Evolutionary conservation across 805 yeast species (phyloP).

Genomic region (Saturnispora serradocipensis): DNA sequence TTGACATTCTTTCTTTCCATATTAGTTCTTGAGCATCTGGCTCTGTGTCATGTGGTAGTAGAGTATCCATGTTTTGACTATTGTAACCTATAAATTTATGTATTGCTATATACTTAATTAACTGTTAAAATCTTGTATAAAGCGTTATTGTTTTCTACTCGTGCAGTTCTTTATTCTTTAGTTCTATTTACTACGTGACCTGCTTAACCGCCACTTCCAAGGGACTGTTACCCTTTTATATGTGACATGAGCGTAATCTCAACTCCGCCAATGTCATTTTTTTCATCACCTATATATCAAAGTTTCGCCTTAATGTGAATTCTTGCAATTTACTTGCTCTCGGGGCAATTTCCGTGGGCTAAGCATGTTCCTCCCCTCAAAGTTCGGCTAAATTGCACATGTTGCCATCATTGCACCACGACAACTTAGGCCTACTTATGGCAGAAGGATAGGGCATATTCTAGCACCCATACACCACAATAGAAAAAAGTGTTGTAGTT

Average conservation of each 20-base stretch:
- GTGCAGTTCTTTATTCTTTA: too few relatives aligned
- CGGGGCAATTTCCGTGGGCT: neutral
- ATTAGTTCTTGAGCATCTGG: constrained; percentile 31
- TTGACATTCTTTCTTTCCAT: constrained; percentile 37
- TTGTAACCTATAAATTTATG: too few relatives aligned
- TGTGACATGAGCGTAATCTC: neutral
- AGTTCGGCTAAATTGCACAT: neutral
- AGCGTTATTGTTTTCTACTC: too few relatives aligned
- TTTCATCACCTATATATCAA: neutral
- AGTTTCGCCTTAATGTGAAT: neutral
- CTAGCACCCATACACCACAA: too few relatives aligned
- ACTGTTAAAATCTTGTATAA: too few relatives aligned
- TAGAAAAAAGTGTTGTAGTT: neutral
- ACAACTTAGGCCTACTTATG: too few relatives aligned
- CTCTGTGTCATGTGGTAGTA: constrained; percentile 19
- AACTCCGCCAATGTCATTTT: constrained; percentile 1
- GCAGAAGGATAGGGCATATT: too few relatives aligned
- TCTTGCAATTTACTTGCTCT: neutral
- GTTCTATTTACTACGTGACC: neutral
- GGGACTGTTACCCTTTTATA: neutral
- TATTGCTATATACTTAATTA: too few relatives aligned
- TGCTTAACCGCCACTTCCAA: neutral
- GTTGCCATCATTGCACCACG: neutral
- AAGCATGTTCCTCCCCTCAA: neutral
- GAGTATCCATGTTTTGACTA: constrained; percentile 1